Evolutionary conservation across 108 stramenopile genomes (phyloP), one percentile per base, ranked within the genome.

Genomic region (Epipyxis sp.): DNA sequence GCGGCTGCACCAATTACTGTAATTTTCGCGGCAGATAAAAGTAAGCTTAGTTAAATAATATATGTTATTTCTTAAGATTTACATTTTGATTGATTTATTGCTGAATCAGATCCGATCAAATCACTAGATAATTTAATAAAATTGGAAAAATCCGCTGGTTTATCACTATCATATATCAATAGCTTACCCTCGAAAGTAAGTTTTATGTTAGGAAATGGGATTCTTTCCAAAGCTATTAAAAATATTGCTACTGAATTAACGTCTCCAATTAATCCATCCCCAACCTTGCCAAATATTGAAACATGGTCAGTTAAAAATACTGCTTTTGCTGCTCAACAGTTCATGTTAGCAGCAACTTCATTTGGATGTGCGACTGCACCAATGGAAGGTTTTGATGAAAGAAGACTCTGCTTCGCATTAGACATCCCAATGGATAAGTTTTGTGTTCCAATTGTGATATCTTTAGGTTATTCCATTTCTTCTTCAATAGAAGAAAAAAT

Each of bases 351-450:
- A 35, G 27, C 34, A 6, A 65, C 61, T 6, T 16, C 61, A 3
- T 65, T 35, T 3, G 13, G 25, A 10, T 32, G 20, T 25, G 3
- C 61, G 61, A 32, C 61, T 32, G 35, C 61, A 29, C 61, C 61
- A 3, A 65, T 65, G 61, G 61, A 65, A 65, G 61, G 61, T 6
- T 65, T 65, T 25, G 61, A 65, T 37, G 61, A 65, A 32, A 16
- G 61, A 65, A 29, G 61, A 65, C 3, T 65, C 6, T 65, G 61
- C 61, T 65, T 32, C 34, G 6, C 20, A 3, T 65, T 65, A 13
- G 34, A 25, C 6, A 32, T 65, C 13, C 61, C 61, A 3, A 29
- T 65, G 3, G 61, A 65, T 13, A 29, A 65, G 34, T 65, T 13
- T 25, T 65, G 30, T 37, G 25, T 65, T 37, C 61, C 61, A 37